Percentiles rank a stretch among this genome's conserved stretches.
These are phyloP conservation scores for Endoconidiophora polonica DNA, from an alignment of 2,329 filamentous ascomycete species.

Conservation along the genomic window DNA sequence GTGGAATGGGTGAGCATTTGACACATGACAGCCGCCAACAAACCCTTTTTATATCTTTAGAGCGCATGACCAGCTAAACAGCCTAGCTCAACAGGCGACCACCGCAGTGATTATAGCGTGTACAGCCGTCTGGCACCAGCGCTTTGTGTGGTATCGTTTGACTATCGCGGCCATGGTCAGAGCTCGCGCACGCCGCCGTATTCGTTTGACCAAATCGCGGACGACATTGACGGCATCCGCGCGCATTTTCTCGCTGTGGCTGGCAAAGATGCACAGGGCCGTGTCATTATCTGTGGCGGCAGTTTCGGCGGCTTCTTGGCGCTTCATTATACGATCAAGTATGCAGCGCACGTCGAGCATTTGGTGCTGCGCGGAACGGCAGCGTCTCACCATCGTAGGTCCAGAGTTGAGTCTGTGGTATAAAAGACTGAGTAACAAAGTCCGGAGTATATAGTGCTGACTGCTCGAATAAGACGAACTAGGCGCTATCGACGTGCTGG, in stretches of 20 bases:
- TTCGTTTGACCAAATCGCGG: constrained; percentile 23
- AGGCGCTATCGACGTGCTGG: constrained; percentile 20
- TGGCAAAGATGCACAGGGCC: neutral
- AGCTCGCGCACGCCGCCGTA: constrained; percentile 22
- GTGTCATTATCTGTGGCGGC: constrained; percentile 22
- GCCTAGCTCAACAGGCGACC: constrained; percentile 17
- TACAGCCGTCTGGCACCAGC: constrained; percentile 18
- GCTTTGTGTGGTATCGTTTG: constrained; percentile 22
- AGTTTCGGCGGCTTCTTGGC: constrained; percentile 26
- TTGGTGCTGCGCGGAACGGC: constrained; percentile 24
- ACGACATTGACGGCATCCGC: constrained; percentile 22
- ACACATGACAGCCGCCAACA: neutral
- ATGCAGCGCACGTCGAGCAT: constrained; percentile 19
- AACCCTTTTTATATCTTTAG: no score
- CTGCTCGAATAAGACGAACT: constrained; percentile 19
- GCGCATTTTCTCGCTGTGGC: constrained; percentile 17
- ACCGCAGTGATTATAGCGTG: constrained; percentile 20
- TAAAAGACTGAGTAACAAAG: neutral
- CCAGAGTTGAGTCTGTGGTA: neutral
- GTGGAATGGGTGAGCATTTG: constrained; percentile 19
- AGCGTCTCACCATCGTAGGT: constrained; percentile 20
- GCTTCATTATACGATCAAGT: constrained; percentile 24
- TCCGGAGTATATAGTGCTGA: neutral
- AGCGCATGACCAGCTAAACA: neutral
- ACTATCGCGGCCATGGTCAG: constrained; percentile 22